A percentile compares a stretch with the other conserved stretches of the same genome.
phyloP scores from a whole-genome alignment of 2,329 filamentous ascomycete genomes.

The Aspergillus hiratsukae region DNA sequence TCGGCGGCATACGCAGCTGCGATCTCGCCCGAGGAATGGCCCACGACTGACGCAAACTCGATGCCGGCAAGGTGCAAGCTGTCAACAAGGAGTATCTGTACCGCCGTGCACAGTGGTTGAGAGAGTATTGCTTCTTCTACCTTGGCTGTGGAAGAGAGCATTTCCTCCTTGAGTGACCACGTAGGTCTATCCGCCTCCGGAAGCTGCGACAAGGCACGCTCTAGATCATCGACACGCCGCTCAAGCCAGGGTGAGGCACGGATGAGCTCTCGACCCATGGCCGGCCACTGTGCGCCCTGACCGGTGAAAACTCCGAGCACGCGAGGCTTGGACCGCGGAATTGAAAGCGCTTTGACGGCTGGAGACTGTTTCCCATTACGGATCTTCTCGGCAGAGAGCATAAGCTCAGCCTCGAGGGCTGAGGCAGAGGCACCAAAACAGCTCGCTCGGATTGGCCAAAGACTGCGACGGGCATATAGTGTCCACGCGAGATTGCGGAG shows the following conservation, averaged over 20 bases:
- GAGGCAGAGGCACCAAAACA: neutral
- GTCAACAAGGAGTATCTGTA: slow-evolving; percentile 20
- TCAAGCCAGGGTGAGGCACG: neutral
- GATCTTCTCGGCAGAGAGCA: neutral
- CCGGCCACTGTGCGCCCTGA: slow-evolving; percentile 16
- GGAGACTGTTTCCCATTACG: neutral
- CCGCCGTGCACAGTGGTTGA: slow-evolving; percentile 14
- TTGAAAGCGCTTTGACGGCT: neutral
- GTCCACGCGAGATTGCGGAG: neutral
- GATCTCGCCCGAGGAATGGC: slow-evolving; percentile 50
- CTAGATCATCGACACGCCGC: neutral
- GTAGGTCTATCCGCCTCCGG: slow-evolving; percentile 2
- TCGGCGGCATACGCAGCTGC: slow-evolving; percentile 47
- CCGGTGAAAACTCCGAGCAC: slow-evolving; percentile 15
- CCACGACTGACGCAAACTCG: slow-evolving; percentile 33
- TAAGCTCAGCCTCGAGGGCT: neutral
- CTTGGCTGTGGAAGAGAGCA: neutral
- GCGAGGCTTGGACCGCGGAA: neutral
- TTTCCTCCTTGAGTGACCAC: slow-evolving; percentile 5
- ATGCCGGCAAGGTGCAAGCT: slow-evolving; percentile 24
- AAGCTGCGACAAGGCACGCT: neutral
- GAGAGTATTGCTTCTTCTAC: slow-evolving; percentile 11
- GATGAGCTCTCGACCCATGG: slow-evolving; percentile 11
- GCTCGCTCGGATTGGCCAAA: slow-evolving; percentile 1
- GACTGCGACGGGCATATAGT: neutral